Percentiles rank a stretch among this genome's conserved stretches.
phyloP scores from a whole-genome alignment of 768 basidiomycete genomes.

The Boletus rex-veris region DNA sequence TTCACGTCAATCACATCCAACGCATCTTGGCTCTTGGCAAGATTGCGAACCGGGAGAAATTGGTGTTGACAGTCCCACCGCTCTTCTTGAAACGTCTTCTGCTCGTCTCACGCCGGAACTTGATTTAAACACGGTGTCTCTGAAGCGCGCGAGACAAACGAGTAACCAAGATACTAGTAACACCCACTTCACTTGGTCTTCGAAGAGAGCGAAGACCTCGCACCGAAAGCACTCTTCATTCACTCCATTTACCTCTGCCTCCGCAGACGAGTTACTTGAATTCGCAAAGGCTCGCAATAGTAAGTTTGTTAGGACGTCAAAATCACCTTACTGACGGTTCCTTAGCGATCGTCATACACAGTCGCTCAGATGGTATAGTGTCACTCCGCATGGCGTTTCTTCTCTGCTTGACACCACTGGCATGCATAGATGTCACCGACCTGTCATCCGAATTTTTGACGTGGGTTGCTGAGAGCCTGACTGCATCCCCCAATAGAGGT shows the following conservation, averaged over 20 bases:
- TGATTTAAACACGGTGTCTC: conserved; percentile 7
- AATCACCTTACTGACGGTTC: not conserved
- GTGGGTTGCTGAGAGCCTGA: conserved; percentile 11
- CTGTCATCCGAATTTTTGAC: conserved; percentile 18
- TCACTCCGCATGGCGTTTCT: not conserved
- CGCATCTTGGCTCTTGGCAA: not conserved
- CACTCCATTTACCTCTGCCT: not conserved
- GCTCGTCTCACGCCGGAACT: conserved; percentile 5
- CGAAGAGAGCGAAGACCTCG: conserved; percentile 10
- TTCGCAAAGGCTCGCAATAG: conserved; percentile 19
- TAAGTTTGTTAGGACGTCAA: conserved; percentile 3
- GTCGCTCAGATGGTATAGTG: conserved; percentile 17
- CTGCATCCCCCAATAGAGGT: not conserved
- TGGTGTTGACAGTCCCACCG: conserved; percentile 23
- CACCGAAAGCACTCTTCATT: not conserved
- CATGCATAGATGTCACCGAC: conserved; percentile 14
- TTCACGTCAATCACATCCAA: conserved; percentile 5
- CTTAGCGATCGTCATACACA: conserved; percentile 20
- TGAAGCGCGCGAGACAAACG: conserved; percentile 14
- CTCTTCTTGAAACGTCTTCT: conserved; percentile 15
- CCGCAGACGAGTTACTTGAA: conserved; percentile 16
- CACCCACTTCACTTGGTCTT: not conserved
- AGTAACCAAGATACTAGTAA: conserved; percentile 1
- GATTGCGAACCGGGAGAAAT: conserved; percentile 27
- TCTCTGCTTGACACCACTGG: not conserved